Evolutionary conservation across 208 protist genomes (phyloP).

Genomic region (Tritrichomonas foetus): DNA sequence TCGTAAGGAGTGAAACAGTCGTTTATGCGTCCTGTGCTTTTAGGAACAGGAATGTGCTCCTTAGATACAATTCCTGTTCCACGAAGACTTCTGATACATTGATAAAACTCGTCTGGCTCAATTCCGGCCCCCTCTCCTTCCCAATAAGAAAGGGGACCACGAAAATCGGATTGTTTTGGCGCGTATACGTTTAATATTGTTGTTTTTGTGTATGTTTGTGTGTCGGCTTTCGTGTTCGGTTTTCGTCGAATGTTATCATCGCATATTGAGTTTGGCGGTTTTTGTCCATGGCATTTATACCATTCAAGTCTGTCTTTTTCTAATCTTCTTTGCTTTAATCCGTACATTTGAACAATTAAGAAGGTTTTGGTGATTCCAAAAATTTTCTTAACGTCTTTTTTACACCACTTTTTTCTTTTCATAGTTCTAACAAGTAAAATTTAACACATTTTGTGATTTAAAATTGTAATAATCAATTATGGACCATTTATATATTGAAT

Average conservation of each 20-base stretch:
- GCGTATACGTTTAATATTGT: neutral
- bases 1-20: neutral
- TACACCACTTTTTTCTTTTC: no score
- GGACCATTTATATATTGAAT: no score
- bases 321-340: neutral
- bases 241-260: neutral
- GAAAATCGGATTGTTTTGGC: neutral
- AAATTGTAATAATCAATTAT: no score
- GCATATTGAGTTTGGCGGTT: neutral
- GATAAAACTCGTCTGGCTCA: neutral
- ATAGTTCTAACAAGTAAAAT: no score
- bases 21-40: neutral
- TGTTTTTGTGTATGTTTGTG: conserved; percentile 11
- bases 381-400: no score
- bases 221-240: neutral
- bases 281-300: conserved; percentile 24
- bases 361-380: no score
- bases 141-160: neutral
- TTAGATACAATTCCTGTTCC: neutral
- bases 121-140: conserved; percentile 17
- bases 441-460: no score
- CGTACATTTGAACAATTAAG: no score
- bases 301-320: neutral
- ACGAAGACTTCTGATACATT: neutral
- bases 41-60: neutral